Evolutionary conservation across 164 flowering plant genomes (phyloP).

Genomic region (Magnolia sinica): DNA sequence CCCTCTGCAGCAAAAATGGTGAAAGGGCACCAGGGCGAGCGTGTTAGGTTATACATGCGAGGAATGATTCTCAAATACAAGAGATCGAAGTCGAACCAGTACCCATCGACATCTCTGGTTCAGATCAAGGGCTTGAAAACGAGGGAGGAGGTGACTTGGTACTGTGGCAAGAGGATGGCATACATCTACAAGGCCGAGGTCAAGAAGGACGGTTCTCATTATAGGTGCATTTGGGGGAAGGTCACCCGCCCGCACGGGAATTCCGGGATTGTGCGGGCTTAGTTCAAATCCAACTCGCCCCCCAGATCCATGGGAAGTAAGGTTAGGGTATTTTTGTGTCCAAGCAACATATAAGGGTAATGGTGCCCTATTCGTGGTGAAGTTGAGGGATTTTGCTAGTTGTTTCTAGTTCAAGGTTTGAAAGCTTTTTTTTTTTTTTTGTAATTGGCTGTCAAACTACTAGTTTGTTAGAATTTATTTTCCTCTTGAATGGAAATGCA

Average conservation of each 20-base stretch:
- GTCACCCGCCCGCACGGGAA: slow-evolving; percentile 41
- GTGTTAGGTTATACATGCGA: slow-evolving; percentile 36
- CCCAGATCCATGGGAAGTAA: slow-evolving; percentile 50
- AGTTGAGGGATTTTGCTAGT: too few relatives aligned
- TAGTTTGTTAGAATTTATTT: too few relatives aligned
- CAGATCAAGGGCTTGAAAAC: slow-evolving; percentile 51
- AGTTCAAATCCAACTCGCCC: slow-evolving; percentile 43
- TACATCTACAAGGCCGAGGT: slow-evolving; percentile 46
- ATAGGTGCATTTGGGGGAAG: slow-evolving; percentile 33
- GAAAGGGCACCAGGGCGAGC: slow-evolving; percentile 13
- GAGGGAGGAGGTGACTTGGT: slow-evolving; percentile 41
- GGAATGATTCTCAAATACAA: slow-evolving; percentile 44
- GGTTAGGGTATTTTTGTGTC: slow-evolving; percentile 82
- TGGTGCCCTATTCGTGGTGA: too few relatives aligned
- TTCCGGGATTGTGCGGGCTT: slow-evolving; percentile 36
- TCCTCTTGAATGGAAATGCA: too few relatives aligned
- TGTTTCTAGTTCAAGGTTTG: too few relatives aligned
- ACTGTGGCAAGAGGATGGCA: slow-evolving; percentile 37
- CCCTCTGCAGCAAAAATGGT: slow-evolving; percentile 12
- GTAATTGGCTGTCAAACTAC: too few relatives aligned
- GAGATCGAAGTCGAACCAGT: slow-evolving; percentile 47
- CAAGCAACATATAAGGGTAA: slow-evolving; percentile 69
- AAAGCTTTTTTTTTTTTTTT: too few relatives aligned
- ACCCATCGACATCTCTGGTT: slow-evolving; percentile 39
- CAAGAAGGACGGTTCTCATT: slow-evolving; percentile 41